Evolutionary conservation across 768 basidiomycete species (phyloP), one percentile per base, ranked within the genome.

Genomic region (Mycena capillaripes): DNA sequence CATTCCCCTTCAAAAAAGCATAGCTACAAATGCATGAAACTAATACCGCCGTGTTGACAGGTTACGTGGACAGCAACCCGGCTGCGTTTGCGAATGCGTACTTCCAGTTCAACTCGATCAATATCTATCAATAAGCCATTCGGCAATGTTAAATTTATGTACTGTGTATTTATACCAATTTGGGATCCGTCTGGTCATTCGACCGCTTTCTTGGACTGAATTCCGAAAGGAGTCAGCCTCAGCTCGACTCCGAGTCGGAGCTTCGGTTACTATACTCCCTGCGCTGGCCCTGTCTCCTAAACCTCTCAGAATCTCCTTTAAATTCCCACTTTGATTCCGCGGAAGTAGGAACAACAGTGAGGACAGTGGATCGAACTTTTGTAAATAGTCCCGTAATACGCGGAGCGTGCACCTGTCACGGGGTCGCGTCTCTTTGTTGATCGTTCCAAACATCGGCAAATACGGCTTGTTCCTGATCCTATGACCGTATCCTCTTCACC

Each of bases 81-180:
- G 72, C 75, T 12, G 88, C 89, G 14, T 94, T 93, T 80, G 52
- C 74, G n/a, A 81, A 89, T 19, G 92, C 93, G 1, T 93, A 88
- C 82, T 94, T 93, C 82, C 88, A 93, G 44, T 85, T 95, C 79
- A 87, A 86, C 32, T 86, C 87, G 2, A 80, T 94, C 58, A 86
- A 85, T 40, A 76, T 85, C 2, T 85, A 85, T 61, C 16, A 53
- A 48, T 70, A 38, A 70, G 29, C 42, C 12, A 44, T 17, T 55
- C 8, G 17, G 29, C 16, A 32, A 21, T 55, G 30, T 32, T 55
- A 17, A 21, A 2, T 30, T 21, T 21, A 55, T 32, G 7, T 53
- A 29, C 27, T 16, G 10, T 53, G 52, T 53, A 53, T 53, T 53
- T 53, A 53, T 53, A n/a, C n/a, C n/a, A n/a, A n/a, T n/a, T n/a